Conservation (phyloP, 345 rosid species). For the Bruguiera parviflora region DNA sequence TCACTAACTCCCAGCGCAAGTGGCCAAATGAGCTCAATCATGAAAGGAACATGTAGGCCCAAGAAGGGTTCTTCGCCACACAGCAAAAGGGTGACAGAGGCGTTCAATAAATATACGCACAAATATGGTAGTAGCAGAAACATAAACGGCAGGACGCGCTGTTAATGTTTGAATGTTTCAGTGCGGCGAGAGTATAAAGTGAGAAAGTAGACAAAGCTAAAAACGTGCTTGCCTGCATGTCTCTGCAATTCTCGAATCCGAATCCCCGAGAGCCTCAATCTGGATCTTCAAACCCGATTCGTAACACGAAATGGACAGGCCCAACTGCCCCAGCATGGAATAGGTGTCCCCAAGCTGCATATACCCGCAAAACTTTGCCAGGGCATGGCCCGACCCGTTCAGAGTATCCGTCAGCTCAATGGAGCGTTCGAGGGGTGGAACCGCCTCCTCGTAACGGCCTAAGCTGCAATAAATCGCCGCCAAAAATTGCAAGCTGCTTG, state of each 20-base stretch:
- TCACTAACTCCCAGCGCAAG: background rate
- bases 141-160: no score
- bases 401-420: conserved; percentile 22
- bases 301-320: conserved; percentile 41
- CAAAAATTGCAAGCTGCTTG: conserved; percentile 42
- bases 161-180: no score
- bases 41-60: conserved; percentile 9
- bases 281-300: conserved; percentile 43
- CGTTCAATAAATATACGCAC: no score
- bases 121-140: no score
- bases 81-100: no score
- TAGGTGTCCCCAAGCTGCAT: conserved; percentile 58
- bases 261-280: conserved; percentile 39
- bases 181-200: no score
- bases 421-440: conserved; percentile 45
- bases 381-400: conserved; percentile 35
- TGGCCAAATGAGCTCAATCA: background rate
- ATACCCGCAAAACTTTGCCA: conserved; percentile 47
- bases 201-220: background rate
- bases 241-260: conserved; percentile 43
- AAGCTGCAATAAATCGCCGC: conserved; percentile 43
- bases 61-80: background rate
- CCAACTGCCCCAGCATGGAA: conserved; percentile 42
- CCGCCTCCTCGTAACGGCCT: conserved; percentile 43
- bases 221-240: conserved; percentile 33